These are phyloP conservation scores for Carex cristatella DNA, from an alignment of 176 grass and related monocot species.

Conservation along the genomic window DNA sequence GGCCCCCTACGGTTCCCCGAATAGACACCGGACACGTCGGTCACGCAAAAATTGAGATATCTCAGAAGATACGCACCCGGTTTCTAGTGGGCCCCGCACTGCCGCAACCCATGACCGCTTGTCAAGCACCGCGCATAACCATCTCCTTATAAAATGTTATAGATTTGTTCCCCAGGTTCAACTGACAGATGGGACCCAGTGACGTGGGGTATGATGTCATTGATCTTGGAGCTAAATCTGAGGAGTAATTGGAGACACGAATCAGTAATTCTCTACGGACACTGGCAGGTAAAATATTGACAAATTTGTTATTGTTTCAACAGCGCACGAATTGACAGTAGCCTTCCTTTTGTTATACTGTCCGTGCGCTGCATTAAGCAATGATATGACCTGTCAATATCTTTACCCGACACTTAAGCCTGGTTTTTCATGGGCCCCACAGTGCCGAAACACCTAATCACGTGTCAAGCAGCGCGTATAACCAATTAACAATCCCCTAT, in stretches of 20 bases:
- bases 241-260: neutral
- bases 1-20: no score
- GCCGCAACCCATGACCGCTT: neutral
- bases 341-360: no score
- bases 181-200: neutral
- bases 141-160: neutral
- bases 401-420: neutral
- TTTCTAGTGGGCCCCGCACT: neutral
- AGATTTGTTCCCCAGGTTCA: neutral
- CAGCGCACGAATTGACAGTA: no score
- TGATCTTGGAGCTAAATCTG: neutral
- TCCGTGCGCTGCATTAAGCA: no score
- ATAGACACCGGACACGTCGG: no score
- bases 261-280: neutral
- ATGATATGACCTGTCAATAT: no score
- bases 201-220: neutral
- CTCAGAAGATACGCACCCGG: neutral
- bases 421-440: neutral
- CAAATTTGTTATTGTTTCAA: no score
- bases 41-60: no score
- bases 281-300: neutral
- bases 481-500: neutral
- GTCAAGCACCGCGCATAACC: neutral
- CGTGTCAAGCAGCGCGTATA: neutral
- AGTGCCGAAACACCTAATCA: no score